phyloP scores from a whole-genome alignment of 352 stramenopile species.

The Aphanomyces cochlioides region DNA sequence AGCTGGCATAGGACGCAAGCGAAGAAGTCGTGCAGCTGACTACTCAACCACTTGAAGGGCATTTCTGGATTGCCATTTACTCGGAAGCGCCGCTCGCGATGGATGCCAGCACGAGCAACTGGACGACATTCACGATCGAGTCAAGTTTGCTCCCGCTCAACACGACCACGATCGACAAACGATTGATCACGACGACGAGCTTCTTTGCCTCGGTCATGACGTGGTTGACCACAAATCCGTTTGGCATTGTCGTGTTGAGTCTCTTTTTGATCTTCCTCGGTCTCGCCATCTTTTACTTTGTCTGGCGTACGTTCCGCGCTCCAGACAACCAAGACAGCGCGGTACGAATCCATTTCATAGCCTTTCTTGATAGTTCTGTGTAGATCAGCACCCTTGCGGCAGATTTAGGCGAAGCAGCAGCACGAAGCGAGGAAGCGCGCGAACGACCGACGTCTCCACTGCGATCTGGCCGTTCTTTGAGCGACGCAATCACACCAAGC shows the following conservation, averaged over 20 bases:
- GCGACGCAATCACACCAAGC: constrained; percentile 4
- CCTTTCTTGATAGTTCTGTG: not conserved
- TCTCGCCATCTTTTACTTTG: constrained; percentile 42
- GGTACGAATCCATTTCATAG: constrained; percentile 9
- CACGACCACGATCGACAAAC: not conserved
- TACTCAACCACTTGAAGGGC: constrained; percentile 51
- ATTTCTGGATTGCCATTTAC: constrained; percentile 76
- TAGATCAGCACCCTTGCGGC: not conserved
- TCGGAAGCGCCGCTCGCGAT: constrained; percentile 44
- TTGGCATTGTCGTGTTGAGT: constrained; percentile 49
- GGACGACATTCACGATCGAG: constrained; percentile 44
- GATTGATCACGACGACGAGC: constrained; percentile 47
- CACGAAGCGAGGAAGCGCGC: not conserved
- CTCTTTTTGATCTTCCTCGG: constrained; percentile 43
- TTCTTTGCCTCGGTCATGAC: constrained; percentile 45
- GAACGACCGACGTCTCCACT: not conserved
- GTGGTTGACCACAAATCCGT: constrained; percentile 49
- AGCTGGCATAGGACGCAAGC: not conserved
- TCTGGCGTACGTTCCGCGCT: constrained; percentile 51
- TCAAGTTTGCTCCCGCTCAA: constrained; percentile 38
- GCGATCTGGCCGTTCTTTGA: not conserved
- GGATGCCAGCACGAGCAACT: constrained; percentile 21
- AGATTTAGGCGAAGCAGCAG: not conserved
- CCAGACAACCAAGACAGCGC: constrained; percentile 60
- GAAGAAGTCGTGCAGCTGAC: constrained; percentile 48